Evolutionary conservation across 1,284 basidiomycete genomes (phyloP).

Genomic region (Athelia sp.): DNA sequence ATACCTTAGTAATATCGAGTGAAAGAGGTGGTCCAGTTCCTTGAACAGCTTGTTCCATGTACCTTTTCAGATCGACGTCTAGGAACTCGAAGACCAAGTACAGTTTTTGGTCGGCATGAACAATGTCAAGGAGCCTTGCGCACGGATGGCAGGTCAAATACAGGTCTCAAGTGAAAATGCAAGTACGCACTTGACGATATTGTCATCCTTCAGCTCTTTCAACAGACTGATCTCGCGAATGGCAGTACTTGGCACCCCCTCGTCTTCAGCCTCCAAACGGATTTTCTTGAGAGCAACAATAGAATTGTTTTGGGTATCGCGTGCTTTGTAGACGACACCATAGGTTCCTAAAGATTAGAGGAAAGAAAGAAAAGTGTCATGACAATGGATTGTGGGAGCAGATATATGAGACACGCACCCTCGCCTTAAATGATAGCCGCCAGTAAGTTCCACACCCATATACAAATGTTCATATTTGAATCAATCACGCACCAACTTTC

Average conservation of each 20-base stretch:
- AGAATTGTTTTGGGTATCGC: constrained; percentile 67
- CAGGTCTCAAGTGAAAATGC: not conserved
- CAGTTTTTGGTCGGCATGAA: constrained; percentile 94
- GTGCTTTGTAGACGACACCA: constrained; percentile 95
- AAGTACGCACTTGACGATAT: constrained; percentile 77
- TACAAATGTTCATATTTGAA: constrained; percentile 9
- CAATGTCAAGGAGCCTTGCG: constrained; percentile 89
- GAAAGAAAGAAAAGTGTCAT: constrained; percentile 11
- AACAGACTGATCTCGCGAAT: constrained; percentile 96
- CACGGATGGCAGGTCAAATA: constrained; percentile 7
- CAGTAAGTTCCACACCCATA: not conserved
- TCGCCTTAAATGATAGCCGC: not conserved
- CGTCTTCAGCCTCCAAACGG: constrained; percentile 94
- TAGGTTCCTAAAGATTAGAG: constrained; percentile 74
- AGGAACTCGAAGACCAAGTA: constrained; percentile 97
- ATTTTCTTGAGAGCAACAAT: constrained; percentile 98
- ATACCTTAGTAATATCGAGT: constrained; percentile 83
- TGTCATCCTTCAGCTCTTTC: constrained; percentile 94
- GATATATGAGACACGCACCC: not conserved
- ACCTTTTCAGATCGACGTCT: constrained; percentile 92
- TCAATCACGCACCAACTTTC: constrained; percentile 61
- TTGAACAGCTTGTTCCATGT: constrained; percentile 85
- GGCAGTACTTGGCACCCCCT: constrained; percentile 96
- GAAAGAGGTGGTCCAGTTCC: constrained; percentile 65
- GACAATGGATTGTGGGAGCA: constrained; percentile 9